These are phyloP conservation scores for Arxiozyma heterogenica DNA, from an alignment of 1,139 yeast genomes.

Conservation along the genomic window DNA sequence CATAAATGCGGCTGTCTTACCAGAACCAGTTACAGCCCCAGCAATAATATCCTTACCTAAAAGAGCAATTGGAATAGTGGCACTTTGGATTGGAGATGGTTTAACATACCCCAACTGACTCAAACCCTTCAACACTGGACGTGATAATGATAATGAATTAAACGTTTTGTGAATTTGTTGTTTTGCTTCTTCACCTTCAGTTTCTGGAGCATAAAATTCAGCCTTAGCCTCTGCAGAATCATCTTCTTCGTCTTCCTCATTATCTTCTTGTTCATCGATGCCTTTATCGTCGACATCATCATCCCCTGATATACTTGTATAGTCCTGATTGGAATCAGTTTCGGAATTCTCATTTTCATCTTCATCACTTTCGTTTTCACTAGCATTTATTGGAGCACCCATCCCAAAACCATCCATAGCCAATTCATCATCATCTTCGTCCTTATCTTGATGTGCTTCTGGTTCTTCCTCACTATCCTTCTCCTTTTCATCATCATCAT, in stretches of 20 bases:
- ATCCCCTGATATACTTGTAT: conserved; percentile 53
- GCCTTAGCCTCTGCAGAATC: conserved; percentile 70
- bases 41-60: conserved; percentile 93
- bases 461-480: conserved; percentile 29
- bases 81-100: conserved; percentile 92
- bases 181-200: conserved; percentile 40
- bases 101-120: conserved; percentile 68
- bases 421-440: conserved; percentile 42
- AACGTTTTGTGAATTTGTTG: conserved; percentile 51
- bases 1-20: conserved; percentile 97
- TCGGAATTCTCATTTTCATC: conserved; percentile 58
- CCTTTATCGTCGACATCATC: conserved; percentile 44
- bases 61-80: conserved; percentile 86
- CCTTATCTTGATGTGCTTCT: conserved; percentile 29
- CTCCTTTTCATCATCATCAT: conserved; percentile 31
- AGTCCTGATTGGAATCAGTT: conserved; percentile 90
- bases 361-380: conserved; percentile 38
- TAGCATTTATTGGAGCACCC: conserved; percentile 39
- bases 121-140: conserved; percentile 82
- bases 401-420: conserved; percentile 71
- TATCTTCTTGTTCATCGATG: conserved; percentile 38
- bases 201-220: conserved; percentile 52
- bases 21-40: conserved; percentile 99
- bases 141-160: conserved; percentile 69
- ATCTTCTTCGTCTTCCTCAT: conserved; percentile 23